Evolutionary conservation across 768 basidiomycete species (phyloP).

Genomic region (Chalciporus sphaerocephalus): DNA sequence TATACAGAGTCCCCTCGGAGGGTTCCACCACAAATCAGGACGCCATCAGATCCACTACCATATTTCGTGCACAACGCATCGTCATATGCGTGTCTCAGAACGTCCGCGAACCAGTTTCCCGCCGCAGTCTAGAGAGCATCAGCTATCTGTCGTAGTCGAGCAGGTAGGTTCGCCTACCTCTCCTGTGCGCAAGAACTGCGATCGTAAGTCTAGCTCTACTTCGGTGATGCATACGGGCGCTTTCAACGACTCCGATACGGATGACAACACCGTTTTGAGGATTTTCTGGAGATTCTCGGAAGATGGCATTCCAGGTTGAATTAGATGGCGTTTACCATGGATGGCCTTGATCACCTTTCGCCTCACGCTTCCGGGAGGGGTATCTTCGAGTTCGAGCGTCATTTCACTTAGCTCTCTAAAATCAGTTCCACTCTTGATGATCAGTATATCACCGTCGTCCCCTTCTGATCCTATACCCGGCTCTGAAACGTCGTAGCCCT

Average conservation of each 20-base stretch:
- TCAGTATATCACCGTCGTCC: constrained; percentile 67
- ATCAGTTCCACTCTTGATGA: constrained; percentile 86
- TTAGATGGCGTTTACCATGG: constrained; percentile 60
- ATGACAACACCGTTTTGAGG: constrained; percentile 58
- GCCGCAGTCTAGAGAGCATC: constrained; percentile 49
- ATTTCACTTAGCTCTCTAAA: constrained; percentile 84
- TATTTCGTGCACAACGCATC: constrained; percentile 57
- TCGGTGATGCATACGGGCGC: constrained; percentile 72
- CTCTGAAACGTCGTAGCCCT: constrained; percentile 51
- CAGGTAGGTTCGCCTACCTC: constrained; percentile 45
- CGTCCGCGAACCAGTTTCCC: constrained; percentile 83
- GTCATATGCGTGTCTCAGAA: constrained; percentile 78
- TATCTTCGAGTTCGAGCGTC: constrained; percentile 53
- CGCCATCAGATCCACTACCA: constrained; percentile 68
- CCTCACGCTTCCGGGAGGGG: constrained; percentile 60
- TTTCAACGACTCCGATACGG: constrained; percentile 64
- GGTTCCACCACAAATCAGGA: constrained; percentile 79
- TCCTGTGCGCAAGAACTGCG: constrained; percentile 64
- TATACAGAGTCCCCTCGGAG: constrained; percentile 83
- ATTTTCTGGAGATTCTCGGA: constrained; percentile 53
- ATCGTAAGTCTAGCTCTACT: constrained; percentile 67
- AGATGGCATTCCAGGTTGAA: constrained; percentile 54
- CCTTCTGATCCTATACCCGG: constrained; percentile 61
- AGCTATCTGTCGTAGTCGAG: background rate
- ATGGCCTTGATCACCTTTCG: constrained; percentile 58